These are phyloP conservation scores for Peniophora sp. DNA, from an alignment of 1,284 basidiomycete genomes.

Conservation along the genomic window DNA sequence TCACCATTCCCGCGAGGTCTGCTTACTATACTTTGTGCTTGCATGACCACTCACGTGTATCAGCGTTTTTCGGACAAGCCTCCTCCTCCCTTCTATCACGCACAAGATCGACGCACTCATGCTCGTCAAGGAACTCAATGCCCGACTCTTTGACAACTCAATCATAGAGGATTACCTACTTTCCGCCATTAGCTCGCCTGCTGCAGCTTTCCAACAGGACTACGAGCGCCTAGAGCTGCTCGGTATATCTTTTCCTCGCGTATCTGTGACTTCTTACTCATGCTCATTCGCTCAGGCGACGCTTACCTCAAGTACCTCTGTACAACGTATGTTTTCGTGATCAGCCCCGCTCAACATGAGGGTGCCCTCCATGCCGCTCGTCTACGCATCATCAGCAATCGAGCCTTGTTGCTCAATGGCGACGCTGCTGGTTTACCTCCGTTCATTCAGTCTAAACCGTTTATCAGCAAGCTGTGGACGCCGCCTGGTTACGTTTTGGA, in stretches of 20 bases:
- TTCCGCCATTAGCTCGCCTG: constrained; percentile 59
- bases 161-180: constrained; percentile 55
- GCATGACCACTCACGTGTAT: constrained; percentile 20
- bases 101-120: constrained; percentile 63
- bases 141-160: constrained; percentile 51
- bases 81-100: constrained; percentile 66
- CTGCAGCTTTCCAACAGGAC: constrained; percentile 57
- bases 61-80: constrained; percentile 52
- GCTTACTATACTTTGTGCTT: constrained; percentile 7
- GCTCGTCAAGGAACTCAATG: constrained; percentile 69
- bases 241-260: constrained; percentile 31
- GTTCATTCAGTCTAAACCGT: constrained; percentile 67
- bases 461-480: constrained; percentile 56
- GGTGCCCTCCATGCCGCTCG: constrained; percentile 56
- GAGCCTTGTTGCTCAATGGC: constrained; percentile 49
- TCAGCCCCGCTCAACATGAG: constrained; percentile 52
- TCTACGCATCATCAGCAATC: constrained; percentile 67
- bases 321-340: constrained; percentile 66
- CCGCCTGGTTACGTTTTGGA: constrained; percentile 38
- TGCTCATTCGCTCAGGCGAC: constrained; percentile 44
- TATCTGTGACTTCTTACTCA: background rate
- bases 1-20: constrained; percentile 67
- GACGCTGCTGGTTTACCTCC: constrained; percentile 49
- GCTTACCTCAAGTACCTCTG: constrained; percentile 73
- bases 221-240: constrained; percentile 79